Base-by-base conservation (phyloP, 495 filamentous ascomycete species). In the Xylaria nigripes region DNA sequence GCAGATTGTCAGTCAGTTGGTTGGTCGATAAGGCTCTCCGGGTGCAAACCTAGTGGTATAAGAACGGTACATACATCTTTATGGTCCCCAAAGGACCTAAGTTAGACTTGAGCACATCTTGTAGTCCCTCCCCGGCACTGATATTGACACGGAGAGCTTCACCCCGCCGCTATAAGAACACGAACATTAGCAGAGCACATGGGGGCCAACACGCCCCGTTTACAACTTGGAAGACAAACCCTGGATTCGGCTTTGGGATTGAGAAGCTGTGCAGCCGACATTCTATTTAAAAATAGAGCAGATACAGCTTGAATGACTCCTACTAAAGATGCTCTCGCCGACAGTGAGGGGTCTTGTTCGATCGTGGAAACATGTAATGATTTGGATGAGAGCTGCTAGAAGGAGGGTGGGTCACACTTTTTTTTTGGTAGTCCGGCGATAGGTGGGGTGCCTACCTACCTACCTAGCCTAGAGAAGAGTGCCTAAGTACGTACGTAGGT, bases 181-280 rank as follows among this genome's bases (percentile, higher is more conserved):
- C 51, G 42, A 54, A 29, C 40, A 60, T 56, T 32, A 48, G 53
- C 40, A 55, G 12, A 9, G 34, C 36, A 12, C 13, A 12, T 57
- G 72, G 70, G 73, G 71, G 78, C 69, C 2, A 70, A 65, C 52
- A 46, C n/a, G 36, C 5, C 9, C 4, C 16, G n/a, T 57, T 51
- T 18, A 15, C 22, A 29, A 16, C 0, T 36, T 15, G 27, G 22
- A 10, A 50, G 54, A 63, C 85, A 62, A 76, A 94, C 91, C 72
- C 95, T 82, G 43, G 90, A 95, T 76, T 98, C 93, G 62, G 93
- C 93, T 74, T 97, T 97, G 30, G 92, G 92, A 69, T 98, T 98
- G 22, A 98, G 84, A 63, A 98, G 81, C 78, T 96, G 92, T 50
- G 93, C 90, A 55, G 93, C 93, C 65, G 88, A 89, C 84, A 89